These are phyloP conservation scores for Incumbomyces delicatus DNA, from an alignment of 2,329 filamentous ascomycete genomes.

Conservation along the genomic window DNA sequence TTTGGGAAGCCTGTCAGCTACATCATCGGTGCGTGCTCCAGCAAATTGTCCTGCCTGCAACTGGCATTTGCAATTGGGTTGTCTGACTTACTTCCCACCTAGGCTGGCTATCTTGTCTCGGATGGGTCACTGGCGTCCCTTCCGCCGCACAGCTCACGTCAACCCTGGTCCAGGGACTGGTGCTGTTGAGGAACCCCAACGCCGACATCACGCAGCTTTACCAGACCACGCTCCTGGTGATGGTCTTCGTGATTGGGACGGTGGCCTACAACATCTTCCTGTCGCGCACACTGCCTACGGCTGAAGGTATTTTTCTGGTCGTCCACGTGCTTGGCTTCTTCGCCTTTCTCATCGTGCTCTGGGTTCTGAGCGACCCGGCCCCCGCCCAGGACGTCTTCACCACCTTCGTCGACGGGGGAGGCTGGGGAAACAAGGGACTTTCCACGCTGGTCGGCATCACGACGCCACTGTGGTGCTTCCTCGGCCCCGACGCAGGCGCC, in stretches of 20 bases:
- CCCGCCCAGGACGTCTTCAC: neutral
- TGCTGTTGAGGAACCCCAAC: neutral
- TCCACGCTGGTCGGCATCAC: constrained; percentile 31
- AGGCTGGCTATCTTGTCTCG: constrained; percentile 35
- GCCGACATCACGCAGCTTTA: constrained; percentile 25
- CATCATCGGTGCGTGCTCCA: constrained; percentile 29
- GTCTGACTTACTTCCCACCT: constrained; percentile 27
- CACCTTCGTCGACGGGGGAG: neutral
- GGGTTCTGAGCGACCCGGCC: constrained; percentile 28
- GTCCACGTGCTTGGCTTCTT: constrained; percentile 33
- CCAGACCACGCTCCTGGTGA: constrained; percentile 35
- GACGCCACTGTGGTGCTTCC: constrained; percentile 1
- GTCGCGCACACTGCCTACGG: constrained; percentile 28
- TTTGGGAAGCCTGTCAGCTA: constrained; percentile 8
- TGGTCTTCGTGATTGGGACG: constrained; percentile 28
- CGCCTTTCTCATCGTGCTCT: constrained; percentile 33
- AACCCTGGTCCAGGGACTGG: neutral
- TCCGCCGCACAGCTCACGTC: constrained; percentile 9
- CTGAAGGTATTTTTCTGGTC: constrained; percentile 32
- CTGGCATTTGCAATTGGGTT: too few relatives aligned
- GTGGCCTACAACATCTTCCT: constrained; percentile 33
- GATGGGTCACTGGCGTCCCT: constrained; percentile 28
- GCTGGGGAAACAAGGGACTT: constrained; percentile 27
- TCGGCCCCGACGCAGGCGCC: constrained; percentile 26
- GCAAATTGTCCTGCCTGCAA: constrained; percentile 18